Conservation (phyloP, 148 eudicot species). For the Rhododendron kiyosumense region DNA sequence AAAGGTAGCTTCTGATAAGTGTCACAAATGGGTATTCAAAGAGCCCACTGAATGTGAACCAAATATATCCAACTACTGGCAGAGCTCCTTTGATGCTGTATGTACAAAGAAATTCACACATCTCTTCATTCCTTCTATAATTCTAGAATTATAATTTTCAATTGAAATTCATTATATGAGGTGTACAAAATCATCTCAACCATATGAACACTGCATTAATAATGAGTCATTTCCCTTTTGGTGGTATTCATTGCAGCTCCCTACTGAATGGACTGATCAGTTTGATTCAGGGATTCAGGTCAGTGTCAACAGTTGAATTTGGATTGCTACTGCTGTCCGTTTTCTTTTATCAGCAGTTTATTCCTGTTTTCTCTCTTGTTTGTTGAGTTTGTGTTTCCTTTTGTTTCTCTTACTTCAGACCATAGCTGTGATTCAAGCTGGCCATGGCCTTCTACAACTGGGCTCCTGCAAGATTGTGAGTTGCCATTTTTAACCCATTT, state of each 20-base stretch:
- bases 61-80: constrained; percentile 93
- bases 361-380: background rate
- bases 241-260: constrained; percentile 55
- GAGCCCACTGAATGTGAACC: constrained; percentile 96
- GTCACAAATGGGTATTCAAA: constrained; percentile 99
- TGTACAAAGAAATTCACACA: constrained; percentile 18
- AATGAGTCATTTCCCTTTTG: constrained; percentile 11
- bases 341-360: background rate
- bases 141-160: background rate
- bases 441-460: constrained; percentile 94
- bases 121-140: background rate
- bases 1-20: constrained; percentile 99
- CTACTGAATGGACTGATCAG: constrained; percentile 96
- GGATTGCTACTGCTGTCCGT: background rate
- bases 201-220: constrained; percentile 5
- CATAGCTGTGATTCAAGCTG: constrained; percentile 98
- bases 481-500: background rate
- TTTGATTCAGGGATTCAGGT: constrained; percentile 99
- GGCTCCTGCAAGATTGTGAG: constrained; percentile 99
- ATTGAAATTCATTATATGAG: background rate
- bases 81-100: constrained; percentile 99
- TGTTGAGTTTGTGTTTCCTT: background rate
- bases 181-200: background rate
- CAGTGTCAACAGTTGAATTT: constrained; percentile 10
- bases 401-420: constrained; percentile 43